Evolutionary conservation across 352 stramenopile genomes (phyloP), one percentile per base, ranked within the genome.

Genomic region (Phytophthora constricta): DNA sequence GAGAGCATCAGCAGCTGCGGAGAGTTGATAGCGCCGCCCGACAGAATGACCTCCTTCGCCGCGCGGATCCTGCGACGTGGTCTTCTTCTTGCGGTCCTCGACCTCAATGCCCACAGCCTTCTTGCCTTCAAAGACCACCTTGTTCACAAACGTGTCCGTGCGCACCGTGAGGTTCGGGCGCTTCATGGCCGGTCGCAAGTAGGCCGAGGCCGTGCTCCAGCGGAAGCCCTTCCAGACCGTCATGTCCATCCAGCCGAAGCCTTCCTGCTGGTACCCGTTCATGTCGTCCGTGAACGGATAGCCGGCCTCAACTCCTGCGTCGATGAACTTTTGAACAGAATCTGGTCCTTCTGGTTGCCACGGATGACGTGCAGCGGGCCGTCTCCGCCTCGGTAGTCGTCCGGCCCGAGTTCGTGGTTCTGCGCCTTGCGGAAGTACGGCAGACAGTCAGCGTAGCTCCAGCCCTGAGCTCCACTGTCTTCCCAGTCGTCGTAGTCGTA

Each of bases 291-390:
- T 96, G 68, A 93, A 94, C 1, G 84, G 84, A 59, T 96, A 97
- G 0, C 89, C 89, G 19, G 89, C 89, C 54, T 96, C 75, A 34
- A 95, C 77, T 20, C 87, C 90, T 3, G 89, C 90, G 41, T 96
- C 86, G 39, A 96, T 95, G 62, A 97, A 95, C 64, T 90, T 93
- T 95, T 79, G 68, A 96, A 97, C n/a, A 96, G 75, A 13, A 95
- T 71, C 54, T 96, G 88, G 50, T 93, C 89, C 48, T 68, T 72
- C 63, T 96, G 86, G n/a, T 79, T 84, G 54, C 84, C 85, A 5
- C 89, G 82, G 9, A 64, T 89, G 52, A 96, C 88, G 57, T 96
- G 74, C 46, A 96, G 76, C 42, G 88, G 87, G 7, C 90, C 90
- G 28, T 92, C 82, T 20, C 86, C 87, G n/a, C 88, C 89, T 23